Conservation (phyloP, 371 early-diverging fungal genomes). For the Mucor saturninus region DNA sequence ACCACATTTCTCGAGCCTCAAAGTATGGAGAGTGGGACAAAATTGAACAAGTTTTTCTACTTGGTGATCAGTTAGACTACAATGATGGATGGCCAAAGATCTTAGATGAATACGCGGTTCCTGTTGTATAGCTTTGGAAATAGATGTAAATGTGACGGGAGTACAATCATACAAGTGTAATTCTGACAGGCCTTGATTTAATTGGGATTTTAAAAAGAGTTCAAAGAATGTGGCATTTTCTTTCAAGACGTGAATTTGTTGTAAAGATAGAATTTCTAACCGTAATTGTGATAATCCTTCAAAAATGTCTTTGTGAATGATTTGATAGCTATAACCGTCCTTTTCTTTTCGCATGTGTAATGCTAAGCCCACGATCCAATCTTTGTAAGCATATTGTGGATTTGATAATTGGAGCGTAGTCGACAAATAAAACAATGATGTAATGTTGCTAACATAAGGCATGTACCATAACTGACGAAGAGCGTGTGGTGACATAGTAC, state of each 20-base stretch:
- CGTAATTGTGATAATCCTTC: background rate
- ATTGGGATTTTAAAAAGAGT: conserved; percentile 1
- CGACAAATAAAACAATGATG: background rate
- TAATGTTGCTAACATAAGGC: conserved; percentile 6
- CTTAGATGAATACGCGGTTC: background rate
- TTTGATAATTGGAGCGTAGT: background rate
- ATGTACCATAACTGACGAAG: conserved; percentile 12
- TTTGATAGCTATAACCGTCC: background rate
- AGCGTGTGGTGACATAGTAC: conserved; percentile 7
- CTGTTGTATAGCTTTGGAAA: conserved; percentile 2
- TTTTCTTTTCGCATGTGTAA: conserved; percentile 6
- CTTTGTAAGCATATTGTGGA: conserved; percentile 4
- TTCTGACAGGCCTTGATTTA: conserved; percentile 7
- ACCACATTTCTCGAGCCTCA: conserved; percentile 9
- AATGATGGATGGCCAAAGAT: conserved; percentile 5
- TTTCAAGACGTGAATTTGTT: background rate
- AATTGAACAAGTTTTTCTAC: background rate
- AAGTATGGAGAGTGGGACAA: conserved; percentile 6
- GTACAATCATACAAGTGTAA: conserved; percentile 12
- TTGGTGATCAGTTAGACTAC: conserved; percentile 8
- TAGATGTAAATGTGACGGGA: background rate
- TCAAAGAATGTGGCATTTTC: background rate
- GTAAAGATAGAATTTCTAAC: conserved; percentile 9
- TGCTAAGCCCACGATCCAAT: conserved; percentile 11
- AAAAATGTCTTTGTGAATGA: conserved; percentile 6